phyloP scores from a whole-genome alignment of 495 filamentous ascomycete species.

The Podospora sp. region DNA sequence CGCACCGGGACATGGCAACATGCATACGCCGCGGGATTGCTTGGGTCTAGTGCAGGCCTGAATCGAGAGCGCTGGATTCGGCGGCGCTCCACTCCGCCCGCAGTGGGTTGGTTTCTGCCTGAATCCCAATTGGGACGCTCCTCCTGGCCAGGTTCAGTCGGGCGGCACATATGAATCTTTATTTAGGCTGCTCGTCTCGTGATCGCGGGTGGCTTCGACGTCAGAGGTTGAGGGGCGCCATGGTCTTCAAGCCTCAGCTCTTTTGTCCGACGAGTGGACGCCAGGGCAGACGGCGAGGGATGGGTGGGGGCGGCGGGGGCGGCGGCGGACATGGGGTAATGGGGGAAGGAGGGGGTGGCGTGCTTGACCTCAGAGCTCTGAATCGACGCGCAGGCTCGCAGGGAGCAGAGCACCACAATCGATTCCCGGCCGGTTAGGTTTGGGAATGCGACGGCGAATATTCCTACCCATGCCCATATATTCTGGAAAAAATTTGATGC shows the following conservation, averaged over 20 bases:
- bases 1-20: neutral
- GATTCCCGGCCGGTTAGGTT: neutral
- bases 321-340: neutral
- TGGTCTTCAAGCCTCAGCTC: neutral
- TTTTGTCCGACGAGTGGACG: neutral
- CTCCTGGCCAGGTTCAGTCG: neutral
- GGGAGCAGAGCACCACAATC: neutral
- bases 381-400: neutral
- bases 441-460: neutral
- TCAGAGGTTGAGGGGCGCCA: neutral
- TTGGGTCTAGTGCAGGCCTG: neutral
- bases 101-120: constrained; percentile 3
- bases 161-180: neutral
- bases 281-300: neutral
- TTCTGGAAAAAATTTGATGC: neutral
- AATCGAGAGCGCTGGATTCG: neutral
- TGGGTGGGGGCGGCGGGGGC: neutral
- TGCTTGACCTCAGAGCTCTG: neutral
- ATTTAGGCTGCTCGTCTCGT: constrained; percentile 9
- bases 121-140: neutral
- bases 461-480: neutral
- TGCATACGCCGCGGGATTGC: neutral
- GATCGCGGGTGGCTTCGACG: neutral
- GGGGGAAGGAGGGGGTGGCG: neutral
- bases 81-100: neutral